These are phyloP conservation scores for Wallacemonas sp. DNA, from an alignment of 208 protist species.

Conservation along the genomic window DNA sequence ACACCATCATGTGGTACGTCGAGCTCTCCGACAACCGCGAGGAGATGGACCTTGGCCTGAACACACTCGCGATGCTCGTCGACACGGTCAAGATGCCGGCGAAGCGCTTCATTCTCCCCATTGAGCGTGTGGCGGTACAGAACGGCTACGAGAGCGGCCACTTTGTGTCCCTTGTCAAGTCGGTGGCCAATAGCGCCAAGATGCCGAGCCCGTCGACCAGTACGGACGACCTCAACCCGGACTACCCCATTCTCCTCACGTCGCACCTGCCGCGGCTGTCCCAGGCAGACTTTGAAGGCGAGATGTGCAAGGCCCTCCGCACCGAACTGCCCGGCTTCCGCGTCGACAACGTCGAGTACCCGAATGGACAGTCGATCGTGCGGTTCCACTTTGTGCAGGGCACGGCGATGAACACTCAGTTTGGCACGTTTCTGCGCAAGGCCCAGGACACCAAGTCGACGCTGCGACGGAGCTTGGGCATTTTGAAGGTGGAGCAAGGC, in stretches of 20 bases:
- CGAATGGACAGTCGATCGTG: conserved; percentile 74
- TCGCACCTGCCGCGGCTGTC: conserved; percentile 77
- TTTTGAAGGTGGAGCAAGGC: conserved; percentile 79
- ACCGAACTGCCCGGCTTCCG: conserved; percentile 51
- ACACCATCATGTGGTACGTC: conserved; percentile 90
- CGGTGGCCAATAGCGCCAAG: conserved; percentile 50
- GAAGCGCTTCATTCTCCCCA: conserved; percentile 74
- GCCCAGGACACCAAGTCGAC: conserved; percentile 80
- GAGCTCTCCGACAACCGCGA: conserved; percentile 71
- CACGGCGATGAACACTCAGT: conserved; percentile 51
- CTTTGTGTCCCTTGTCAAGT: conserved; percentile 70
- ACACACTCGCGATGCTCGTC: conserved; percentile 74
- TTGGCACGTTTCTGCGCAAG: conserved; percentile 78
- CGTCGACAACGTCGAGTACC: conserved; percentile 61
- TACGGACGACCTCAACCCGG: conserved; percentile 57
- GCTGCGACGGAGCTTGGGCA: conserved; percentile 77
- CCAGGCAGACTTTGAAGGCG: conserved; percentile 77
- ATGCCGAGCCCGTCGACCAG: conserved; percentile 31
- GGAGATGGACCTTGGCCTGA: conserved; percentile 80
- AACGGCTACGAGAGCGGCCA: conserved; percentile 64
- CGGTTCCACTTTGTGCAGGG: conserved; percentile 64
- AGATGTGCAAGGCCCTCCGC: conserved; percentile 60
- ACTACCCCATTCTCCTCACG: conserved; percentile 68
- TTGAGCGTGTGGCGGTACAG: conserved; percentile 66
- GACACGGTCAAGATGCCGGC: conserved; percentile 71